These are phyloP conservation scores for Boehmeria nivea DNA, from an alignment of 306 rosid species.

Conservation along the genomic window DNA sequence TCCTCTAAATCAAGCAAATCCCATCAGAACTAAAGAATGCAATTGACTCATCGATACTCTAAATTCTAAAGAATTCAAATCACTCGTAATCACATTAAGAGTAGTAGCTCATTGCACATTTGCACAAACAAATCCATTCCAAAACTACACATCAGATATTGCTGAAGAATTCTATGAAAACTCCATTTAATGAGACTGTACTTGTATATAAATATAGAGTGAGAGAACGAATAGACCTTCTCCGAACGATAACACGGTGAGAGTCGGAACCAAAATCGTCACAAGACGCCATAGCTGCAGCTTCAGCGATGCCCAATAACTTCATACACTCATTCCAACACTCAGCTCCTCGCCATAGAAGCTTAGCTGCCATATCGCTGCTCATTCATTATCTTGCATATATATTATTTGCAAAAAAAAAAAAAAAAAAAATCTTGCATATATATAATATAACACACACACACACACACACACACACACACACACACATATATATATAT, in stretches of 20 bases:
- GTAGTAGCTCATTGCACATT: too few relatives aligned
- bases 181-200: too few relatives aligned
- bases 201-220: not conserved
- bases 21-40: not conserved
- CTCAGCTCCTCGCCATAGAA: conserved; percentile 73
- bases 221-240: conserved; percentile 47
- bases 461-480: too few relatives aligned
- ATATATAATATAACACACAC: too few relatives aligned
- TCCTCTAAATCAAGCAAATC: conserved; percentile 66
- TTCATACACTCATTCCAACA: conserved; percentile 81
- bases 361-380: conserved; percentile 42
- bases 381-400: not conserved
- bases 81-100: too few relatives aligned
- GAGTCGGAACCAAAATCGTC: conserved; percentile 27
- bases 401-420: not conserved
- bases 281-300: conserved; percentile 30
- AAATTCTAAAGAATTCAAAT: too few relatives aligned
- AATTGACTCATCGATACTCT: not conserved
- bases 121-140: too few relatives aligned
- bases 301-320: conserved; percentile 70
- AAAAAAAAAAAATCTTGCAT: not conserved
- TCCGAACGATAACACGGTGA: conserved; percentile 32
- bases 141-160: too few relatives aligned
- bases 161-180: too few relatives aligned
- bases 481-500: too few relatives aligned